These are phyloP conservation scores for Exophiala phaeomuriformis DNA, from an alignment of 2,329 filamentous ascomycete genomes.

Conservation along the genomic window DNA sequence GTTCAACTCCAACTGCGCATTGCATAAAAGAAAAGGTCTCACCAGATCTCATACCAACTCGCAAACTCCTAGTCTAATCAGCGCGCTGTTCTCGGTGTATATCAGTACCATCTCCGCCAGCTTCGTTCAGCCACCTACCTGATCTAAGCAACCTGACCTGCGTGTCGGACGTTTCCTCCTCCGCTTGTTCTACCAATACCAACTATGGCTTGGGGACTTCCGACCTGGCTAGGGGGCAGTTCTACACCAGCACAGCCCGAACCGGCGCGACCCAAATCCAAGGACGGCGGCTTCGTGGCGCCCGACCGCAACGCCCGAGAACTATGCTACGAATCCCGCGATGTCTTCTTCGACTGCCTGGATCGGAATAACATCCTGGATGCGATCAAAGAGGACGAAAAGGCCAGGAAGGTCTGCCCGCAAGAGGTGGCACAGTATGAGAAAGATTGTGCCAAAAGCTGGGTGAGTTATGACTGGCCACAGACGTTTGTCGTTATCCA, in stretches of 20 bases:
- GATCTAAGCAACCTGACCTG: too few species aligned
- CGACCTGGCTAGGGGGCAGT: constrained; percentile 25
- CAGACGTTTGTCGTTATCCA: not conserved
- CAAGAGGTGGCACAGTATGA: constrained; percentile 63
- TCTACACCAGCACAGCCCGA: constrained; percentile 26
- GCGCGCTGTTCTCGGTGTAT: too few species aligned
- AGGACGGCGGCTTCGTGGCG: constrained; percentile 60
- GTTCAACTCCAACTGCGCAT: not conserved
- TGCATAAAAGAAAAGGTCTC: not conserved
- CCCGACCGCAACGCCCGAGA: constrained; percentile 77
- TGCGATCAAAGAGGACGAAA: constrained; percentile 52
- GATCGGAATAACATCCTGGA: constrained; percentile 77
- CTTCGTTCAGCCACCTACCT: too few species aligned
- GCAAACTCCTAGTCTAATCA: not conserved
- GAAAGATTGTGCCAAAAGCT: constrained; percentile 76
- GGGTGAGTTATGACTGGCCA: constrained; percentile 55
- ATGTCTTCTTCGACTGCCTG: constrained; percentile 80
- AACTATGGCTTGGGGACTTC: constrained; percentile 25
- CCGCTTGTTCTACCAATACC: not conserved
- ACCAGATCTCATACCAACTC: not conserved
- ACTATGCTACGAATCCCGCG: constrained; percentile 82
- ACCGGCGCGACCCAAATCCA: constrained; percentile 39
- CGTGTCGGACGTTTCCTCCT: not conserved
- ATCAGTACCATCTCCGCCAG: too few species aligned
- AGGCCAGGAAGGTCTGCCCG: constrained; percentile 52